A percentile compares a stretch with the other conserved stretches of the same genome.
Conservation (phyloP, 2,329 filamentous ascomycete species). For the Aspergillus thermomutatus region DNA sequence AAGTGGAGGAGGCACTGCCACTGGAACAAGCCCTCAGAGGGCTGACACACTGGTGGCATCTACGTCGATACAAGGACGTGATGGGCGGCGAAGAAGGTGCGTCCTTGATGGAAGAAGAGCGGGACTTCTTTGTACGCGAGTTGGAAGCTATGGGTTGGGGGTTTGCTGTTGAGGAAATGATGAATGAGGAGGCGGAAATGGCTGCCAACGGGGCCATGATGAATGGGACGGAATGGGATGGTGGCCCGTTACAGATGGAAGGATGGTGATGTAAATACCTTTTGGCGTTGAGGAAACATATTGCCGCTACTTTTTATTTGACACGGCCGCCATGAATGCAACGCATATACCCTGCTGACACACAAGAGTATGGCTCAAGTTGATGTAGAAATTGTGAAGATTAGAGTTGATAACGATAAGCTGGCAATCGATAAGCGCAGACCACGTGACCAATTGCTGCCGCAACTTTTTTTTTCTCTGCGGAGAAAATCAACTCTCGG, state of each 20-base stretch:
- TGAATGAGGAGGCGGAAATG: conserved; percentile 27
- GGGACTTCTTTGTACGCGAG: conserved; percentile 76
- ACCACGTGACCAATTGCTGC: conserved; percentile 25
- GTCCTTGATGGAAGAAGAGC: conserved; percentile 64
- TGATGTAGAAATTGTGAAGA: too few relatives aligned
- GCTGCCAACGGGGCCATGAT: conserved; percentile 21
- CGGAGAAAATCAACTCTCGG: conserved; percentile 14
- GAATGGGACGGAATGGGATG: conserved; percentile 36
- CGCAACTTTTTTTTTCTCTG: conserved; percentile 32
- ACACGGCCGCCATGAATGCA: background rate
- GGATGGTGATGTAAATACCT: conserved; percentile 20
- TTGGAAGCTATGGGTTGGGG: conserved; percentile 66
- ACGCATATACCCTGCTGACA: background rate
- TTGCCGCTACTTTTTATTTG: background rate
- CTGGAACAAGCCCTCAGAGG: conserved; percentile 86
- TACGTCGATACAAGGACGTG: conserved; percentile 74
- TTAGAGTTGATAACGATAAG: background rate
- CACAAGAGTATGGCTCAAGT: too few relatives aligned
- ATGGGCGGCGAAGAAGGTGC: conserved; percentile 55
- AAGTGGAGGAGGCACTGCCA: conserved; percentile 88
- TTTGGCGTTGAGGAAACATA: background rate
- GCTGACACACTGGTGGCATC: conserved; percentile 91
- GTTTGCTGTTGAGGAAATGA: conserved; percentile 34
- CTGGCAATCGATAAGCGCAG: conserved; percentile 29
- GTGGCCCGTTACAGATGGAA: conserved; percentile 35